Percentiles rank a stretch among this genome's conserved stretches.
Evolutionary conservation across 805 yeast species (phyloP).

Genomic region (Pichia exigua): DNA sequence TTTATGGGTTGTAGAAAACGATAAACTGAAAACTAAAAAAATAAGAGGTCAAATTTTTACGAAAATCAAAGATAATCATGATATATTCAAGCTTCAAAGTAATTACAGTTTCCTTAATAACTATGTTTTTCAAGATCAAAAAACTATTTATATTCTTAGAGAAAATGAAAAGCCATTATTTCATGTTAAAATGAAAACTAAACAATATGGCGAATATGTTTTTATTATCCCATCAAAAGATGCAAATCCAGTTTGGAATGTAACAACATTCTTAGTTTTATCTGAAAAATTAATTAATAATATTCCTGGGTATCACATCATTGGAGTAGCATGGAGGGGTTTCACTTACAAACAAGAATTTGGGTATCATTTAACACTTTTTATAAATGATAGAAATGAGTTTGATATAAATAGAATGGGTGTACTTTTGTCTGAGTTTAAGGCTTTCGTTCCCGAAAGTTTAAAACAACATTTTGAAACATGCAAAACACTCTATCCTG

Average conservation of each 20-base stretch:
- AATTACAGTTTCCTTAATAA: not conserved
- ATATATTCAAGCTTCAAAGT: not conserved
- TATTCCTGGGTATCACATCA: not conserved
- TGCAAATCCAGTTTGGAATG: conserved; percentile 1
- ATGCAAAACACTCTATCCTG: conserved; percentile 4
- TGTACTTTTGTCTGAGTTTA: conserved; percentile 3
- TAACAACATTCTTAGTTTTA: not conserved
- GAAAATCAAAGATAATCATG: not conserved
- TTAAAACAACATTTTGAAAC: conserved; percentile 1
- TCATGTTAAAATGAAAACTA: conserved; percentile 1
- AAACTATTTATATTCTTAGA: conserved; percentile 5
- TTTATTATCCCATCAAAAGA: not conserved
- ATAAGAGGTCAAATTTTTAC: not conserved
- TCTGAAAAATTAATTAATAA: not conserved
- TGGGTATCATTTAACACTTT: conserved; percentile 7
- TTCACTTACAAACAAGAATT: not conserved
- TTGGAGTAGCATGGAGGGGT: conserved; percentile 9
- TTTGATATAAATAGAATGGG: not conserved
- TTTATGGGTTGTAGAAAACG: not conserved
- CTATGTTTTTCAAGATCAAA: conserved; percentile 2
- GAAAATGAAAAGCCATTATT: conserved; percentile 3
- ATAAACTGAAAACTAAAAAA: not conserved
- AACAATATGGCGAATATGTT: conserved; percentile 4
- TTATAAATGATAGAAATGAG: conserved; percentile 1
- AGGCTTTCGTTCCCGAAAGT: not conserved